Base-by-base conservation (phyloP, 441 rosid species). In the Geranium incanum region DNA sequence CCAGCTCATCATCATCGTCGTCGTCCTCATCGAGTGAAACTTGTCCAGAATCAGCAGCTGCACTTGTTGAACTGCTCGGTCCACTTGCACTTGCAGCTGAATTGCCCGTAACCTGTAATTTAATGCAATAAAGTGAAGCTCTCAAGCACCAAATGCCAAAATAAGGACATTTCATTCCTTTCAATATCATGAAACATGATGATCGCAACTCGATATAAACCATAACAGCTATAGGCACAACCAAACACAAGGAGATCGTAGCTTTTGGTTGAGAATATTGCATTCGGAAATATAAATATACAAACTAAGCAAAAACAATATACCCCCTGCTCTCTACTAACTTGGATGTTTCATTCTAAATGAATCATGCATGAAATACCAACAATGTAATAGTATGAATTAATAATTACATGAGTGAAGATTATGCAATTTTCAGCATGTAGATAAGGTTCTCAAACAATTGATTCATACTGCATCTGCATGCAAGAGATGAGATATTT, bases 1-100 rank as follows among this genome's bases (percentile, higher is more conserved):
- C 97, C 76, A 90, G 76, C 74, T 92, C 97, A 2, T 89, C 95
- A 0, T 84, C 88, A 0, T 82, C 80, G 13, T 48, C 70, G 0
- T 75, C 66, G 0, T 76, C 75, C 0, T 74, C 81, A 11, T 77
- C 80, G 0, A 37, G 70, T 68, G 71, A 74, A 63, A 73, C 18
- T 13, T 80, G 72, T 38, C 74, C 77, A 37, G 82, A 71, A 76
- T 69, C 75, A 21, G 75, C 74, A 59, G 38, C 76, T 4, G 75
- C 67, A 41, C 52, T 64, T 2, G 71, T 70, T 13, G 84, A 81
- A 18, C 75, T 19, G 78, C 84, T 83, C 55, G 89, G 78, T 78
- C 85, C 85, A 59, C 80, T 80, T 50, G 77, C 85, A 59, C 80
- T 80, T 50, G 77, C 78, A 45, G 80, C 48, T 38, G 85, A 77